phyloP scores from a whole-genome alignment of 78 protist species.

The Isochrysis galbana region DNA sequence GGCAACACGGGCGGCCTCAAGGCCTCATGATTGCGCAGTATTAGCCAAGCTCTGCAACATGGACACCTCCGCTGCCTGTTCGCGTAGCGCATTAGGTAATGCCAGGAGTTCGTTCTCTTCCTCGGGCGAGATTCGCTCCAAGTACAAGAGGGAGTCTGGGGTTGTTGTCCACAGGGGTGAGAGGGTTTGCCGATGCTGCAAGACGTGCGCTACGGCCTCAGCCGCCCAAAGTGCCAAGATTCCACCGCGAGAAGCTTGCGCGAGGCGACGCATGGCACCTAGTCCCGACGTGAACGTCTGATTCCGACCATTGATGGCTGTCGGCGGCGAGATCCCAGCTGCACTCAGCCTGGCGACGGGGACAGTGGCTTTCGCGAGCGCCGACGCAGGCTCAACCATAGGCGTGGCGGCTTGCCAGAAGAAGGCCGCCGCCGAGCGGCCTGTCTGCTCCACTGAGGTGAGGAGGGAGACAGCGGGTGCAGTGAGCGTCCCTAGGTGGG shows the following conservation, averaged over 20 bases:
- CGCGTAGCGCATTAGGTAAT: background rate
- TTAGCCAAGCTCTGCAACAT: no score
- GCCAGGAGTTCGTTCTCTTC: background rate
- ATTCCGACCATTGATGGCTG: background rate
- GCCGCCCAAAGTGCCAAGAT: background rate
- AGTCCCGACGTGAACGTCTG: background rate
- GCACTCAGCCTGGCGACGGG: background rate
- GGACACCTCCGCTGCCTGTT: no score
- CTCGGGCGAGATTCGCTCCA: background rate
- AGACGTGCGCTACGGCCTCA: background rate
- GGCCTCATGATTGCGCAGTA: no score
- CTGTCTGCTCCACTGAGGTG: background rate
- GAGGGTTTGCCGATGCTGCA: background rate
- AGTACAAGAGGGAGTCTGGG: background rate
- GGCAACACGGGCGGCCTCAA: no score
- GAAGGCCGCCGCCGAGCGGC: background rate
- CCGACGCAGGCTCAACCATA: background rate
- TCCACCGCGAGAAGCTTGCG: background rate
- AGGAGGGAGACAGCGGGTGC: background rate
- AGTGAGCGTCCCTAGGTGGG: background rate
- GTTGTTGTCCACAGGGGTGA: background rate
- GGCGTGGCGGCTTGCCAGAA: background rate
- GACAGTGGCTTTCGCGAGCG: background rate
- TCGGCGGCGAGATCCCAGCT: background rate
- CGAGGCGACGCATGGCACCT: background rate